phyloP scores from a whole-genome alignment of 352 stramenopile genomes.

The Phytophthora litchii region DNA sequence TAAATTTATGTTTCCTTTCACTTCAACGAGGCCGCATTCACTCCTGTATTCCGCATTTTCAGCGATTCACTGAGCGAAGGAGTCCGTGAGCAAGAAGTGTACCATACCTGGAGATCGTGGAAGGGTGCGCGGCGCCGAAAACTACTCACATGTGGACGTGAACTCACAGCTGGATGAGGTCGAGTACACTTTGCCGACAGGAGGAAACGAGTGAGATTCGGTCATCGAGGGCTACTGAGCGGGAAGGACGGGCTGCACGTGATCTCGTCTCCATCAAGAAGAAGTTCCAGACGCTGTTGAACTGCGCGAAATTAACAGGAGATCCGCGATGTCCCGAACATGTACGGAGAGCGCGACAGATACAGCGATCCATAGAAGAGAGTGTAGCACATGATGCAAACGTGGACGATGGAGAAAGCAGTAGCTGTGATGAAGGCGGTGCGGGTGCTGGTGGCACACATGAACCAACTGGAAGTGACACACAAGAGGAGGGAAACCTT shows the following conservation, averaged over 20 bases:
- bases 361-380: not conserved
- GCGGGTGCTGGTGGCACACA: not conserved
- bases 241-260: not conserved
- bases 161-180: not conserved
- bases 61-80: too few species aligned
- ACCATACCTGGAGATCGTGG: too few species aligned
- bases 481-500: too few species aligned
- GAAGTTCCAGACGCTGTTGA: not conserved
- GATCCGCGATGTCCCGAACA: not conserved
- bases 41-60: too few species aligned
- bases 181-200: not conserved
- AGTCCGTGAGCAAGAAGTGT: too few species aligned
- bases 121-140: too few species aligned
- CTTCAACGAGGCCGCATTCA: too few species aligned
- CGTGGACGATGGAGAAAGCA: not conserved
- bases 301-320: not conserved
- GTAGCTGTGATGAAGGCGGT: not conserved
- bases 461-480: not conserved
- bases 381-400: not conserved
- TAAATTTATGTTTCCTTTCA: too few species aligned
- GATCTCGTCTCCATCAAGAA: constrained; percentile 1
- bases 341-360: not conserved
- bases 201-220: constrained; percentile 1
- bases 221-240: not conserved
- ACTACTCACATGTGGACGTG: not conserved